Evolutionary conservation across 176 grass and related monocot species (phyloP).

Genomic region (Avena insularis): DNA sequence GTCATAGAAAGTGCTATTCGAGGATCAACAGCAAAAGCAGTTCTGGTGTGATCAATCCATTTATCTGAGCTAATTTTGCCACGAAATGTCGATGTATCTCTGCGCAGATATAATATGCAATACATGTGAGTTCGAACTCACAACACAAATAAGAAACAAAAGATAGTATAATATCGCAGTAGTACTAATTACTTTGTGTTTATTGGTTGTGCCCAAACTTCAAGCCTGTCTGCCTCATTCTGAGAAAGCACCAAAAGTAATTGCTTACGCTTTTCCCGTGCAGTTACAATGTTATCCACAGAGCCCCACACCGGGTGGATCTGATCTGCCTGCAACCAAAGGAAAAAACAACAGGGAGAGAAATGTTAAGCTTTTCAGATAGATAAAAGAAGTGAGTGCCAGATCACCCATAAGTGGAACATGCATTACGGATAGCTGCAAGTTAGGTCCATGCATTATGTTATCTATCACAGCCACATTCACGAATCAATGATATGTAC

Average conservation of each 20-base stretch:
- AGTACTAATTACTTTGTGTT: conserved; percentile 81
- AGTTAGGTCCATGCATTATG: conserved; percentile 18
- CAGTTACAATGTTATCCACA: conserved; percentile 77
- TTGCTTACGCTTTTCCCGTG: conserved; percentile 85
- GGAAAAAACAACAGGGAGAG: conserved; percentile 17
- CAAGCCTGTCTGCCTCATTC: conserved; percentile 94
- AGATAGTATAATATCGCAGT: conserved; percentile 13
- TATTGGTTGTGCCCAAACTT: conserved; percentile 96
- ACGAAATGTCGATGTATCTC: conserved; percentile 73
- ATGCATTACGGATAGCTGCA: neutral
- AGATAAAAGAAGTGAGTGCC: conserved; percentile 15
- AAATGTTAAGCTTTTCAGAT: conserved; percentile 26
- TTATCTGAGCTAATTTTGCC: conserved; percentile 89
- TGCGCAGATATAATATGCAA: conserved; percentile 51
- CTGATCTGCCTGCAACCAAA: conserved; percentile 68
- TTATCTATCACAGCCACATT: conserved; percentile 27
- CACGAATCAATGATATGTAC: conserved; percentile 13
- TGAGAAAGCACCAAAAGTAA: conserved; percentile 90
- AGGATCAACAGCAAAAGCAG: conserved; percentile 96
- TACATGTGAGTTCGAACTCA: conserved; percentile 28
- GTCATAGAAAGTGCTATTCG: conserved; percentile 73
- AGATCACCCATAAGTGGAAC: neutral
- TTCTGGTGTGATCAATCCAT: conserved; percentile 93
- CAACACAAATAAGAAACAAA: conserved; percentile 41
- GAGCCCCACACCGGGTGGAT: conserved; percentile 89